Conservation (phyloP, 495 filamentous ascomycete species). For the Penicillium longicatenatum region DNA sequence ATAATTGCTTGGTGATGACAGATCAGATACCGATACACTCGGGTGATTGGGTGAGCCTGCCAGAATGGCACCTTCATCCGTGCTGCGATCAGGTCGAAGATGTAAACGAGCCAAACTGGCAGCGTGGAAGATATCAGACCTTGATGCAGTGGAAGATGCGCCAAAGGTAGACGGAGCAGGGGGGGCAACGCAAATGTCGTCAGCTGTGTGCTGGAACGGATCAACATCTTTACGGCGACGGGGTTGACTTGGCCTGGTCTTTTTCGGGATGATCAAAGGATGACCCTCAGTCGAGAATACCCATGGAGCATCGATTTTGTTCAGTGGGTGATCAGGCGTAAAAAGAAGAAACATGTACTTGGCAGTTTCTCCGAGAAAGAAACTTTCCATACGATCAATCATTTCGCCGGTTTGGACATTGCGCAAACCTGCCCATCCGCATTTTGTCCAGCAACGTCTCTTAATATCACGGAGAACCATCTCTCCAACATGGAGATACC, state of each 20-base stretch:
- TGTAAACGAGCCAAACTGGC: constrained; percentile 83
- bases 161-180: constrained; percentile 61
- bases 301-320: constrained; percentile 79
- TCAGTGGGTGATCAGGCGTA: constrained; percentile 81
- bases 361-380: constrained; percentile 93
- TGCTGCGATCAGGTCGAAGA: constrained; percentile 60
- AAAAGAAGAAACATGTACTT: constrained; percentile 95
- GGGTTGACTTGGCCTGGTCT: constrained; percentile 14
- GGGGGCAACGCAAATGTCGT: constrained; percentile 57
- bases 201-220: constrained; percentile 11
- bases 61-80: constrained; percentile 54
- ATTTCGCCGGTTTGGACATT: constrained; percentile 87
- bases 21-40: constrained; percentile 56
- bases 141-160: constrained; percentile 77
- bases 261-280: constrained; percentile 81
- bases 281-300: constrained; percentile 97
- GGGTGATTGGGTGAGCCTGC: constrained; percentile 54
- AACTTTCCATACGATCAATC: constrained; percentile 97
- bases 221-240: constrained; percentile 12
- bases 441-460: constrained; percentile 87
- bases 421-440: constrained; percentile 94
- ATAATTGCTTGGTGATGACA: constrained; percentile 70
- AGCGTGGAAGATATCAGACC: constrained; percentile 89
- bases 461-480: constrained; percentile 91
- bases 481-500: constrained; percentile 94